Evolutionary conservation across 805 yeast genomes (phyloP), one percentile per base, ranked within the genome.

Genomic region (Wickerhamiella slavikovae): DNA sequence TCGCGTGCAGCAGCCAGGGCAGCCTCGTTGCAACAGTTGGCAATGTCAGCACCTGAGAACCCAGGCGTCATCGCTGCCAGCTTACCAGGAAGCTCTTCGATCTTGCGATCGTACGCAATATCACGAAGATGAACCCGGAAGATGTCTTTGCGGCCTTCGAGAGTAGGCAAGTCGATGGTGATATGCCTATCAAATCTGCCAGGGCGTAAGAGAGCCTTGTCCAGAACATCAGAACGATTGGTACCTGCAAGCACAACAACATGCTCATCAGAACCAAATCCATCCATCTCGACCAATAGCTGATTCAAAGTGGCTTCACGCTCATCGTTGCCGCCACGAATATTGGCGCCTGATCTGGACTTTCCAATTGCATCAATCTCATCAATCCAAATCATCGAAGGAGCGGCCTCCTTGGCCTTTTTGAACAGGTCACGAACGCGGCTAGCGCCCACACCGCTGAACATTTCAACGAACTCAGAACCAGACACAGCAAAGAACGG

Each of bases 321-420:
- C 58, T 82, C 95, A 51, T 82, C 95, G 45, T 82, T 79, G 29
- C 75, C 72, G 31, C 92, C 91, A 24, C 76, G 70, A 49, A 72
- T 31, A 24, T 38, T 40, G 4, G 54, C 54, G 22, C 52, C 44
- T 63, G 41, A 64, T 21, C 77, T 76, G 42, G 73, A 72, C 53
- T 76, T 79, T 48, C 95, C 95, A 48, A 82, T 83, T 14, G 95
- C 94, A 59, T 82, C 95, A 44, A 82, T 83, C 56, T 82, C 95
- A 57, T 82, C 95, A 29, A 82, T 79, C 48, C 82, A 82, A 31
- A 82, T 72, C 43, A 82, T 82, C 3, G 91, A 64, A 5, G 95
- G 95, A 0, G 93, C 89, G 60, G 69, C 74, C 38, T 75, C 76
- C 45, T 93, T 65, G 12, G 94, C 95, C 27, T 78, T 76, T 47